A percentile compares a stretch with the other conserved stretches of the same genome.
These are phyloP conservation scores for Boletus bicolor DNA, from an alignment of 768 basidiomycete genomes.

Conservation along the genomic window DNA sequence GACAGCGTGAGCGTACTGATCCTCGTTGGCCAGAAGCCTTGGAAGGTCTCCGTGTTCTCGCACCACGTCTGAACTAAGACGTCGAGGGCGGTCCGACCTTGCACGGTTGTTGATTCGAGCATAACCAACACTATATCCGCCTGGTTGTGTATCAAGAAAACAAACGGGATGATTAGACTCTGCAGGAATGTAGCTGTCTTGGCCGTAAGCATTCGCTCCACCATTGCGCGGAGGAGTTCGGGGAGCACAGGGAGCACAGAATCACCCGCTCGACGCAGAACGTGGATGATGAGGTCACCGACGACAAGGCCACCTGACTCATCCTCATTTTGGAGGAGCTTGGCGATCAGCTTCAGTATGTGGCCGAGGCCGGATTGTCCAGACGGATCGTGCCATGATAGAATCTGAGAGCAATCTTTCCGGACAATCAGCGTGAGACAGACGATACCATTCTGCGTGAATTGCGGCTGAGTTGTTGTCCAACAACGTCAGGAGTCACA, in stretches of 20 bases:
- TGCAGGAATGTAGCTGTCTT: slow-evolving; percentile 91
- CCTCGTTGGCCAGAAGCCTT: slow-evolving; percentile 90
- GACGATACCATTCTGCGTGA: slow-evolving; percentile 70
- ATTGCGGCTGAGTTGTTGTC: not conserved
- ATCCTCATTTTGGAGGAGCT: slow-evolving; percentile 71
- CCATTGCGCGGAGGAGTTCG: slow-evolving; percentile 81
- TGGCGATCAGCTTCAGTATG: slow-evolving; percentile 72
- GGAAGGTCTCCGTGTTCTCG: slow-evolving; percentile 92
- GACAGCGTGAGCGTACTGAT: slow-evolving; percentile 81
- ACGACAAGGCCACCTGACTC: slow-evolving; percentile 93
- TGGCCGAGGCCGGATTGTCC: slow-evolving; percentile 75
- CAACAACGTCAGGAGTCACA: not conserved
- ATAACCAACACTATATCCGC: slow-evolving; percentile 74
- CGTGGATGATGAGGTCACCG: slow-evolving; percentile 92
- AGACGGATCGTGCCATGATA: slow-evolving; percentile 66
- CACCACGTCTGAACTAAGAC: slow-evolving; percentile 92
- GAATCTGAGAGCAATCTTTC: slow-evolving; percentile 80
- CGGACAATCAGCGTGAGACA: slow-evolving; percentile 82
- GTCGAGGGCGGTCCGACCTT: slow-evolving; percentile 69
- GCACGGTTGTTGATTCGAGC: slow-evolving; percentile 63
- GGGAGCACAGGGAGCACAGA: slow-evolving; percentile 82
- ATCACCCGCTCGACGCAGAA: slow-evolving; percentile 80
- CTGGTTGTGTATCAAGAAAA: slow-evolving; percentile 88
- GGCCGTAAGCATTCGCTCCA: slow-evolving; percentile 74
- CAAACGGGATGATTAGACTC: slow-evolving; percentile 90